These are phyloP conservation scores for Cryptococcus sp. DNA, from an alignment of 1,284 basidiomycete species.

Conservation along the genomic window DNA sequence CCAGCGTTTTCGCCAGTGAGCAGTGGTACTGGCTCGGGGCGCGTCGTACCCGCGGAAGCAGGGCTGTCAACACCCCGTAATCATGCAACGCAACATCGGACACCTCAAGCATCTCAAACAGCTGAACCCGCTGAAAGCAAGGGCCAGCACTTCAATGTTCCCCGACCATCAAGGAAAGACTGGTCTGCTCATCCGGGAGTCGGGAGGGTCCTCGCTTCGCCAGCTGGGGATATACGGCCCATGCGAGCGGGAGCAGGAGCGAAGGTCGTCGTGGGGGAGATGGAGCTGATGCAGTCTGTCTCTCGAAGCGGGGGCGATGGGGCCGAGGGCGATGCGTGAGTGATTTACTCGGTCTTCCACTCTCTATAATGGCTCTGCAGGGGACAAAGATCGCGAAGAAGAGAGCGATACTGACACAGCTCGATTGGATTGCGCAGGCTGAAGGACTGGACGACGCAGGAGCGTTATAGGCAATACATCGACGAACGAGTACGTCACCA, in stretches of 20 bases:
- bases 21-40: too few species aligned
- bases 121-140: background rate
- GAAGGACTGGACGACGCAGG: conserved; percentile 45
- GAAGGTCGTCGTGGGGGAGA: conserved; percentile 22
- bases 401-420: background rate
- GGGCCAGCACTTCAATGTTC: background rate
- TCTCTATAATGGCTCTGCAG: background rate
- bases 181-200: background rate
- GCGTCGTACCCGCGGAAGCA: too few species aligned
- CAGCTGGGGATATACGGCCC: conserved; percentile 23
- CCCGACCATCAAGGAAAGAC: background rate
- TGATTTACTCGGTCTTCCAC: conserved; percentile 1
- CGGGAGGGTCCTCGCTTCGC: conserved; percentile 11
- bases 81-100: too few species aligned
- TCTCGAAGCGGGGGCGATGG: conserved; percentile 47
- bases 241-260: conserved; percentile 11
- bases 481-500: conserved; percentile 40
- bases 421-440: conserved; percentile 24
- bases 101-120: background rate
- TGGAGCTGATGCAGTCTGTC: conserved; percentile 46
- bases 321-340: conserved; percentile 49
- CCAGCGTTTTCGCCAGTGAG: too few species aligned
- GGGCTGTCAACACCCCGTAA: too few species aligned
- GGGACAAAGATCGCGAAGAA: background rate
- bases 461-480: conserved; percentile 46